Evolutionary conservation across 352 stramenopile genomes (phyloP), one percentile per base, ranked within the genome.

Genomic region (Phytophthora colocasiae): DNA sequence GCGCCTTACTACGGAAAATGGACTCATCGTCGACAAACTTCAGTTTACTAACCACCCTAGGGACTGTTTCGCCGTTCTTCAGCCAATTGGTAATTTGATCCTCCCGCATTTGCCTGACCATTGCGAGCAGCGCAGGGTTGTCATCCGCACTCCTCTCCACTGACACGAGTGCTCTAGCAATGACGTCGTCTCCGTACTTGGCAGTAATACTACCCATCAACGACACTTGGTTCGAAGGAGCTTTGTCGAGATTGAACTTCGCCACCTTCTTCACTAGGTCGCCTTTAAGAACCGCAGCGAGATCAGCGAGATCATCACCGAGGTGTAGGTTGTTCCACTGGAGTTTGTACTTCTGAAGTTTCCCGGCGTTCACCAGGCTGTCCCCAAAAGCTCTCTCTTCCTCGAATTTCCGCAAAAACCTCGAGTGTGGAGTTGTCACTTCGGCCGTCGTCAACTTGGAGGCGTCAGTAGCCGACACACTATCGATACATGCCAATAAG

Each of bases 271-370:
- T 15, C 61, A 36, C 75, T 22, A 22, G 22, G 45, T 6, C 64
- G 62, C 17, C 66, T 56, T 29, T 75, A 45, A 45, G 11, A 22
- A 22, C 39, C 8, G 12, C 0, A 1, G 3, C 39, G 12, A 22
- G 6, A 8, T 45, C 0, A 1, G 3, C 39, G 12, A 22, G 6
- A 8, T 45, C 36, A 5, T 41, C 36, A 9, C 36, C 36, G 36
- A 41, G 36, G 0, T 41, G 10, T 0, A 41, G 19, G 19, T 0
- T 19, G 19, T 19, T 19, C 19, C 19, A 19, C 19, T n/a, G 14
- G 11, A n/a, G 14, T 4, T 12, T n/a, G 14, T 40, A 40, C 14
- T 40, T 40, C 9, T 40, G 36, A 4, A 31, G 27, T 14, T 40
- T n/a, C 5, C 5, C 4, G 14, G 10, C 1, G 36, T 0, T 4